Conservation (phyloP, 2,329 filamentous ascomycete species). For the Aspergillus bombycis region DNA sequence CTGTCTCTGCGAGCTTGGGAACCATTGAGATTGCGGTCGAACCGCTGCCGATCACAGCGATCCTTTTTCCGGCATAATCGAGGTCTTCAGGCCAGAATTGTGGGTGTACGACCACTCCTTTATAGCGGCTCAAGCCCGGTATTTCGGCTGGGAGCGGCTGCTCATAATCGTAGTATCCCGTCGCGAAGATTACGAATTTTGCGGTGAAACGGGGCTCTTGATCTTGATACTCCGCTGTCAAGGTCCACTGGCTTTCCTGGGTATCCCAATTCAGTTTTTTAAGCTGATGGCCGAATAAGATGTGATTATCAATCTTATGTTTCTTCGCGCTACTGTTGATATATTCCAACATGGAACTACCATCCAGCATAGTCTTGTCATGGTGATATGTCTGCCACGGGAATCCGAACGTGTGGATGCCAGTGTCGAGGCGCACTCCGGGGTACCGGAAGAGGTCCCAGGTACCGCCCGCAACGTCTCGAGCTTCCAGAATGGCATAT, state of each 20-base stretch:
- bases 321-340: not conserved
- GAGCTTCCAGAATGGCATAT: not conserved
- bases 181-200: too few relatives aligned
- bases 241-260: too few relatives aligned
- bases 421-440: not conserved
- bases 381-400: not conserved
- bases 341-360: not conserved
- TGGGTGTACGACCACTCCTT: not conserved
- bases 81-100: not conserved
- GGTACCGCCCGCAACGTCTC: not conserved
- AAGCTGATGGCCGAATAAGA: not conserved
- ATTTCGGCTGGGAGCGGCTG: too few relatives aligned
- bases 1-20: not conserved
- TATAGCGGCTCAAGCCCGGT: too few relatives aligned
- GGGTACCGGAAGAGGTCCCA: not conserved
- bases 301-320: not conserved
- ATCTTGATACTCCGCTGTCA: too few relatives aligned
- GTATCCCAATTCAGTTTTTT: too few relatives aligned
- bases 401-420: not conserved
- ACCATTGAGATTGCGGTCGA: not conserved
- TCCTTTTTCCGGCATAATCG: not conserved
- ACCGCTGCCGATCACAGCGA: not conserved
- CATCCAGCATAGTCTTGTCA: not conserved
- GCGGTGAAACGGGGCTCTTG: too few relatives aligned
- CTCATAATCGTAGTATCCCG: too few relatives aligned